Base-by-base conservation (phyloP, 495 filamentous ascomycete genomes). In the Aspergillus avenaceus region DNA sequence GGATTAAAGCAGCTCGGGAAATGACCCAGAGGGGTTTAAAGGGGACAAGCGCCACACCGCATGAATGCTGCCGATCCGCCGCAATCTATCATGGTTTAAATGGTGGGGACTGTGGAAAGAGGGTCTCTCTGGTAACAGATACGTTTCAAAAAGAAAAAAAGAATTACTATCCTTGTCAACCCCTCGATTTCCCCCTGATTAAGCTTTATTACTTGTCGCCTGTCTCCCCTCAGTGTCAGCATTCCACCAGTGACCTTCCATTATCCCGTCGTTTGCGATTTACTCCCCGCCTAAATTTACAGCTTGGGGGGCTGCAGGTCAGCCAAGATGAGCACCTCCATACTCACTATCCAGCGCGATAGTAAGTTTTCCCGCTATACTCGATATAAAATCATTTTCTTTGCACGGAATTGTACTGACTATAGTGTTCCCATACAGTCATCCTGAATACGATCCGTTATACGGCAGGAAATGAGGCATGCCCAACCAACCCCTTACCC, bases 401-500 rank as follows among this genome's bases (percentile, higher is more conserved):
- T 7, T 22, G 13, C 8, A 12, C 25, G 1, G 7, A 5, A 32
- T 45, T 16, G 23, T 18, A 18, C 32, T 12, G 8, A 44, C 12
- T 29, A 41, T 22, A 18, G 37, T 45, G 38, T 50, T 16, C n/a
- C 43, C 8, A 42, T 12, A 19, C 55, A 85, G 81, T 83, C 43
- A 80, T 87, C 25, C 67, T 85, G 18, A 72, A 73, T 50, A 80
- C 78, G 13, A 77, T 87, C 52, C 73, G 77, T 48, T 65, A 78
- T 65, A 75, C 80, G 41, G 81, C 73, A 38, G 78, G 72, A 53
- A 72, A 78, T 59, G 80, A 87, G 58, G 83, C 85, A 68, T 49
- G 78, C 54, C 43, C 38, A 45, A 26, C 26, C 50, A 41, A 40
- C 31, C 24, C 47, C 46, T 29, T 55, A 49, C 46, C 54, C 59